Evolutionary conservation across 345 rosid species (phyloP).

Genomic region (Iberis pinnata): DNA sequence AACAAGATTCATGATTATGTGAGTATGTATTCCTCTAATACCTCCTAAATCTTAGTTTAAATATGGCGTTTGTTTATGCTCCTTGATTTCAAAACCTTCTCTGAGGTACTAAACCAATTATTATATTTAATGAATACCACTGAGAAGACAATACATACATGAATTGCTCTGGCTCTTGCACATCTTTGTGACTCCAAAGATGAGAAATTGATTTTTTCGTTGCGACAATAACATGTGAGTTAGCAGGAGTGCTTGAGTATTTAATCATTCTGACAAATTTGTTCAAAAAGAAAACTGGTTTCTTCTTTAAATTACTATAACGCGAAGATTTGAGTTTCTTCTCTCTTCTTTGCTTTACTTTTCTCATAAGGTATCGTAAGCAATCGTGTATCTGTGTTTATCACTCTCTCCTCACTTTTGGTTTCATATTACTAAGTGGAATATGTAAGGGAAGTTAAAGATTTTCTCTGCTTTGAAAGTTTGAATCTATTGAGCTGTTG

Average conservation of each 20-base stretch:
- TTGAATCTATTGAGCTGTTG: slow-evolving; percentile 10
- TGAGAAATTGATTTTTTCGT: slow-evolving; percentile 48
- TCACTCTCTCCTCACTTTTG: slow-evolving; percentile 10
- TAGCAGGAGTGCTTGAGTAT: too few species aligned
- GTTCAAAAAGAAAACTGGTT: slow-evolving; percentile 15
- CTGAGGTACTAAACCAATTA: slow-evolving; percentile 48
- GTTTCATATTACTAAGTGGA: not conserved
- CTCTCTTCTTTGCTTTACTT: too few species aligned
- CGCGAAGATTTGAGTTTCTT: slow-evolving; percentile 29
- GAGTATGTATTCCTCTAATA: slow-evolving; percentile 24
- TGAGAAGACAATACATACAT: slow-evolving; percentile 43
- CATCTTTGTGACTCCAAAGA: slow-evolving; percentile 58
- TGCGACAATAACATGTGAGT: too few species aligned
- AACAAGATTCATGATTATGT: slow-evolving; percentile 60
- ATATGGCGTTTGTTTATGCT: slow-evolving; percentile 4
- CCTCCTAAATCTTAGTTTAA: not conserved
- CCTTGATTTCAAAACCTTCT: not conserved
- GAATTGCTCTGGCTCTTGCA: slow-evolving; percentile 62
- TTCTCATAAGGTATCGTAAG: slow-evolving; percentile 21
- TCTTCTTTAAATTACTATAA: not conserved
- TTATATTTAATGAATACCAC: slow-evolving; percentile 48
- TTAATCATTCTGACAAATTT: slow-evolving; percentile 25
- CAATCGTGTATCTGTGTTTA: not conserved
- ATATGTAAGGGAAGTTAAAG: slow-evolving; percentile 4
- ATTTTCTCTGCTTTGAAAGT: slow-evolving; percentile 16